Base-by-base conservation (phyloP, 176 grass and related monocot genomes). In the Carex cristatella region DNA sequence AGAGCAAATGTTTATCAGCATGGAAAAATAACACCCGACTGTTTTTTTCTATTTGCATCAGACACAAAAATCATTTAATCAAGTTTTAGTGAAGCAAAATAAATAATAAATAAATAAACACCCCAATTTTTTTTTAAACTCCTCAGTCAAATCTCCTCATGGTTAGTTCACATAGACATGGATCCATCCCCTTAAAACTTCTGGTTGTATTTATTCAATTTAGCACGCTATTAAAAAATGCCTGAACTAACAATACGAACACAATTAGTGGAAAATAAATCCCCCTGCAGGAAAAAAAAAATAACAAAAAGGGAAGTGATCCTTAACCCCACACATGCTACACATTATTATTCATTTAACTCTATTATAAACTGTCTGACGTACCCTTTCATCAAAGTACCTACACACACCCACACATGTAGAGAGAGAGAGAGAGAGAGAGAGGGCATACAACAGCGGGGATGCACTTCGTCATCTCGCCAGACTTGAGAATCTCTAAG, bases 401-500 rank as follows among this genome's bases (percentile, higher is more conserved):
- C 12, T 37, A 63, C 61, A 63, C 7, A 62, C 48, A 51, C 48
- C 10, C 48, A 51, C 10, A 51, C 2, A 51, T 49, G 1, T 10
- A 46, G 63, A 32, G 63, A 32, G 13, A 40, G 66, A 44, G 33
- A 35, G 14, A 44, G 67, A 44, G 33, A 18, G 67, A 70, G 51
- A 78, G 74, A 78, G 11, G 57, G 58, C 89, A 71, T 87, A 90
- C 89, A 33, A 90, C 73, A 65, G 89, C 84, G 42, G 85, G 89
- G 19, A 90, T 81, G 55, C 54, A 81, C 79, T 90, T 81, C 4
- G 18, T 56, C 85, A 84, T 87, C 23, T 85, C 79, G 27, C 89
- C 77, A 30, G 91, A 93, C 42, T 81, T 89, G 60, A 81, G 81
- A 3, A 93, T 92, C 55, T 90, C 91, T 70, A 88, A 79, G 19